These are phyloP conservation scores for Fraxinus albicans DNA, from an alignment of 305 asterid species.

Conservation along the genomic window DNA sequence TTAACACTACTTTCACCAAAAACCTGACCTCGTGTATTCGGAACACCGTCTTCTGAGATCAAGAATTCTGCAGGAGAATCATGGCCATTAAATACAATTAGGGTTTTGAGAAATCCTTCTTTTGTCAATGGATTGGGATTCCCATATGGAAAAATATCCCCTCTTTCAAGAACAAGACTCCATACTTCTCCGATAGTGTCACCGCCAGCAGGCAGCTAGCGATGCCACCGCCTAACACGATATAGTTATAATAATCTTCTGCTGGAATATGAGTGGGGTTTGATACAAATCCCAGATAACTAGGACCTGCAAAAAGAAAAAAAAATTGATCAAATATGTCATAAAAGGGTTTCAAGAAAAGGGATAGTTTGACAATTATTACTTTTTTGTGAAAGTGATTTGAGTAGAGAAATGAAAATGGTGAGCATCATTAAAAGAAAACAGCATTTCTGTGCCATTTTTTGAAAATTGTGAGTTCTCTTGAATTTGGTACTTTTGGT, in stretches of 20 bases:
- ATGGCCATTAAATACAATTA: too few species aligned
- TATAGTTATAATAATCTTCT: neutral
- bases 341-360: neutral
- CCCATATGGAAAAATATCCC: neutral
- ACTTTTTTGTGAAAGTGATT: neutral
- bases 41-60: neutral
- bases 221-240: too few species aligned
- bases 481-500: neutral
- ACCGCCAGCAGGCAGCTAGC: neutral
- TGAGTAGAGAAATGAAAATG: neutral
- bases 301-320: too few species aligned
- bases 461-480: too few species aligned
- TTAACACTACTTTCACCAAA: constrained; percentile 4
- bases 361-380: neutral
- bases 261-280: neutral
- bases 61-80: neutral
- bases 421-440: too few species aligned
- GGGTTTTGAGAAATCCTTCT: too few species aligned
- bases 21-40: constrained; percentile 18
- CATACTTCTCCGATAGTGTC: neutral
- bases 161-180: neutral
- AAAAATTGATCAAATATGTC: neutral
- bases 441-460: neutral
- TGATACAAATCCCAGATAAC: too few species aligned
- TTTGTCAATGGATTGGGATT: neutral